phyloP scores from a whole-genome alignment of 2,329 filamentous ascomycete genomes.

The Cladosporium sp. region DNA sequence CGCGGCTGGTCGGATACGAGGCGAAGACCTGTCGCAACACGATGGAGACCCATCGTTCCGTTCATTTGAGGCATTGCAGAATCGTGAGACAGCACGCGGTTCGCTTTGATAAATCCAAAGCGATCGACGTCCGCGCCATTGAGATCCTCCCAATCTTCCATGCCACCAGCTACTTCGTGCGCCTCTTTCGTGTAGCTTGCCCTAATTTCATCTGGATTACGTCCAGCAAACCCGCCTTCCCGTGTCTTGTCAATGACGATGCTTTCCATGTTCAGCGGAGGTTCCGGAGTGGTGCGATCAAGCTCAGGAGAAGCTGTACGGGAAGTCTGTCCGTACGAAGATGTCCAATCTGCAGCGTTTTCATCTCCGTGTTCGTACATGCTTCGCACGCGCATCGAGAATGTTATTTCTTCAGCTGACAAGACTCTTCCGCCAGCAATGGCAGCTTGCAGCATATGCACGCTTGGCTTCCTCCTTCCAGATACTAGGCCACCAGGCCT shows the following conservation, averaged over 20 bases:
- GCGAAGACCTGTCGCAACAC: constrained; percentile 57
- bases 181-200: constrained; percentile 40
- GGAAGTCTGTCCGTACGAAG: neutral
- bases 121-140: constrained; percentile 57
- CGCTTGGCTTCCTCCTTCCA: constrained; percentile 31
- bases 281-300: constrained; percentile 14
- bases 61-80: constrained; percentile 13
- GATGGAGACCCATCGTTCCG: constrained; percentile 42
- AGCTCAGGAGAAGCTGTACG: constrained; percentile 4
- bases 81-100: constrained; percentile 32
- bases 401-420: constrained; percentile 60
- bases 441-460: constrained; percentile 34
- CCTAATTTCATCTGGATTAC: constrained; percentile 1
- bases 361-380: constrained; percentile 63
- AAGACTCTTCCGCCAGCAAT: constrained; percentile 44
- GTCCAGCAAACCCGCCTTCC: neutral
- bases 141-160: constrained; percentile 63
- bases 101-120: constrained; percentile 60
- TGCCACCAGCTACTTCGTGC: constrained; percentile 57
- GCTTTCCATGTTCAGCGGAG: neutral
- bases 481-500: constrained; percentile 11
- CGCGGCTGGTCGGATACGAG: constrained; percentile 54
- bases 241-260: constrained; percentile 6
- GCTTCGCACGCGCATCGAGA: constrained; percentile 58
- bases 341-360: constrained; percentile 44